phyloP scores from a whole-genome alignment of 768 basidiomycete genomes.

The Agrocybe praecox region DNA sequence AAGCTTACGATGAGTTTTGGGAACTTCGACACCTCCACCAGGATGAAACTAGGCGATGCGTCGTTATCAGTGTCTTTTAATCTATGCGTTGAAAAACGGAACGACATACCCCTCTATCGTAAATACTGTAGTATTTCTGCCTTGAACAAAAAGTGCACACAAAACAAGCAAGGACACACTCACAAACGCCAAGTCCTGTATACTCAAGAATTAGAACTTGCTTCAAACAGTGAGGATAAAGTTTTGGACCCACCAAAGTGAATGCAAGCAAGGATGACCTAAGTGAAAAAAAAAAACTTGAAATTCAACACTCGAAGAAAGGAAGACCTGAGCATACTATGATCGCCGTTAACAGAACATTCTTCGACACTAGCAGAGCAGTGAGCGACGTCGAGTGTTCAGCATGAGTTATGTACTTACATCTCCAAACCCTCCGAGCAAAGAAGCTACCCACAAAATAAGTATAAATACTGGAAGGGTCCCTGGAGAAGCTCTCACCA shows the following conservation, averaged over 20 bases:
- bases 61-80: neutral
- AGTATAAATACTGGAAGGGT: neutral
- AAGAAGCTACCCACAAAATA: constrained; percentile 42
- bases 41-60: constrained; percentile 28
- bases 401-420: constrained; percentile 27
- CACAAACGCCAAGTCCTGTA: constrained; percentile 44
- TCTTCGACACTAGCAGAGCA: constrained; percentile 41
- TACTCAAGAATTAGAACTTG: neutral
- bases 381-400: neutral
- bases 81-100: too few species aligned
- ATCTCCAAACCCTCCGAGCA: constrained; percentile 52
- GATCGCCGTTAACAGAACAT: constrained; percentile 38
- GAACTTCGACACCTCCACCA: constrained; percentile 33
- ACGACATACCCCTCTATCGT: constrained; percentile 43
- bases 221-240: neutral
- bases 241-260: constrained; percentile 40
- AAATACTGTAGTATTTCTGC: constrained; percentile 35
- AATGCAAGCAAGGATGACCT: constrained; percentile 42
- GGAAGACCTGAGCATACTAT: constrained; percentile 35
- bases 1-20: constrained; percentile 36
- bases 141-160: constrained; percentile 2
- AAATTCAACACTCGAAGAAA: neutral
- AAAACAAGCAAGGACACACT: constrained; percentile 13
- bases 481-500: constrained; percentile 29
- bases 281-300: neutral